Percentiles rank a stretch among this genome's conserved stretches.
phyloP scores from a whole-genome alignment of 2,329 filamentous ascomycete species.

The Penicillium janthinellum region DNA sequence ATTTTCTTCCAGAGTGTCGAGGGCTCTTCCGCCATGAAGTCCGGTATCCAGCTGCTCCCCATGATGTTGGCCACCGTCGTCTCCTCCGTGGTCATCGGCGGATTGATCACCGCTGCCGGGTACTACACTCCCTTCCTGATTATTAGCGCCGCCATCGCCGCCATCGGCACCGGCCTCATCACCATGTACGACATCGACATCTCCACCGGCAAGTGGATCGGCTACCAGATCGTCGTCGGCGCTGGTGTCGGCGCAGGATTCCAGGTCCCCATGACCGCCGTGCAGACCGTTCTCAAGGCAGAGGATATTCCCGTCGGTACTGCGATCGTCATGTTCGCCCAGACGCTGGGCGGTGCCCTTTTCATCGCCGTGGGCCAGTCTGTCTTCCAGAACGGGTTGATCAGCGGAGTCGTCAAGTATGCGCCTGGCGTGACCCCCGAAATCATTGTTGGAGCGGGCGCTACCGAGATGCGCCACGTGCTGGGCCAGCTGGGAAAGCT shows the following conservation, averaged over 20 bases:
- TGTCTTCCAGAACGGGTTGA: slow-evolving; percentile 33
- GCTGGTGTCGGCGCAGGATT: slow-evolving; percentile 31
- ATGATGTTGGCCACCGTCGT: slow-evolving; percentile 24
- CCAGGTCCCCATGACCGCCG: slow-evolving; percentile 31
- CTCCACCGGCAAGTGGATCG: slow-evolving; percentile 29
- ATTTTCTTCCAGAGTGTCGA: slow-evolving; percentile 37
- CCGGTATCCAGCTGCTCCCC: slow-evolving; percentile 31
- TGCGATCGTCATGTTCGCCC: slow-evolving; percentile 30
- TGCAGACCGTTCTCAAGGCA: slow-evolving; percentile 30
- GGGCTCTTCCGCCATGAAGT: slow-evolving; percentile 25
- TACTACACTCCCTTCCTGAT: slow-evolving; percentile 37
- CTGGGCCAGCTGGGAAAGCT: slow-evolving; percentile 9
- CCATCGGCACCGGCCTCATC: slow-evolving; percentile 31
- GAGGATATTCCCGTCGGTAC: slow-evolving; percentile 32
- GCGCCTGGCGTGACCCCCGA: slow-evolving; percentile 10
- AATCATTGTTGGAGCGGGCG: slow-evolving; percentile 21
- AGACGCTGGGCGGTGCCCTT: slow-evolving; percentile 34
- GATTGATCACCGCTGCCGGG: slow-evolving; percentile 19
- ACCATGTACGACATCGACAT: slow-evolving; percentile 28
- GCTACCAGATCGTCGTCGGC: slow-evolving; percentile 33
- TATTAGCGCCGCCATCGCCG: slow-evolving; percentile 20
- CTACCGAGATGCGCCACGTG: slow-evolving; percentile 23
- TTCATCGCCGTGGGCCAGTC: slow-evolving; percentile 36
- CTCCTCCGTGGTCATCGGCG: slow-evolving; percentile 14
- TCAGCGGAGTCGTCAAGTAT: slow-evolving; percentile 18